phyloP scores from a whole-genome alignment of 257 asterid genomes.

The Ilex asprella region DNA sequence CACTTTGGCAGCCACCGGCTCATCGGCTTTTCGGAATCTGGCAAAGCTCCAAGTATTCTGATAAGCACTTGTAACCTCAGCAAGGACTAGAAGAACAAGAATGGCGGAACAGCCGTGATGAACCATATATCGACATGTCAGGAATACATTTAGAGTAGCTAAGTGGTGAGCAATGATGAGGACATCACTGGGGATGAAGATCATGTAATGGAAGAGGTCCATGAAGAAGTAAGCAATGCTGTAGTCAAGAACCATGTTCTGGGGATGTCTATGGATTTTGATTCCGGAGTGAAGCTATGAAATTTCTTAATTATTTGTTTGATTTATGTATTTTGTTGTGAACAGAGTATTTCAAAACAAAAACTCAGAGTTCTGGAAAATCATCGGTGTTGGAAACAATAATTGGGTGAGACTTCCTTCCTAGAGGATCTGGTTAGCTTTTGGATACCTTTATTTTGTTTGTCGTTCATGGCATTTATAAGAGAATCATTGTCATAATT shows the following conservation, averaged over 20 bases:
- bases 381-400: constrained; percentile 92
- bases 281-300: too few species aligned
- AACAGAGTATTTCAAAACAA: too few species aligned
- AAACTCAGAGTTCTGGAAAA: constrained; percentile 97
- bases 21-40: constrained; percentile 34
- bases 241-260: constrained; percentile 44
- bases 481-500: not conserved
- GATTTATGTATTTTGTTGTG: not conserved
- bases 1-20: constrained; percentile 33
- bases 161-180: constrained; percentile 69
- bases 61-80: constrained; percentile 62
- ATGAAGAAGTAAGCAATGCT: constrained; percentile 62
- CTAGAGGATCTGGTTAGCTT: constrained; percentile 87
- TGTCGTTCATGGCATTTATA: not conserved
- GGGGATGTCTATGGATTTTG: constrained; percentile 4
- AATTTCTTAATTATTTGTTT: too few species aligned
- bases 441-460: not conserved
- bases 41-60: constrained; percentile 81
- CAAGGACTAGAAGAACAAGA: constrained; percentile 38
- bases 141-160: constrained; percentile 55
- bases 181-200: constrained; percentile 40
- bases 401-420: constrained; percentile 92
- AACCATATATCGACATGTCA: constrained; percentile 52
- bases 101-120: constrained; percentile 52
- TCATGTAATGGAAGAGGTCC: constrained; percentile 53